Evolutionary conservation across 805 yeast species (phyloP).

Genomic region (Sugiyamaella valdiviana): DNA sequence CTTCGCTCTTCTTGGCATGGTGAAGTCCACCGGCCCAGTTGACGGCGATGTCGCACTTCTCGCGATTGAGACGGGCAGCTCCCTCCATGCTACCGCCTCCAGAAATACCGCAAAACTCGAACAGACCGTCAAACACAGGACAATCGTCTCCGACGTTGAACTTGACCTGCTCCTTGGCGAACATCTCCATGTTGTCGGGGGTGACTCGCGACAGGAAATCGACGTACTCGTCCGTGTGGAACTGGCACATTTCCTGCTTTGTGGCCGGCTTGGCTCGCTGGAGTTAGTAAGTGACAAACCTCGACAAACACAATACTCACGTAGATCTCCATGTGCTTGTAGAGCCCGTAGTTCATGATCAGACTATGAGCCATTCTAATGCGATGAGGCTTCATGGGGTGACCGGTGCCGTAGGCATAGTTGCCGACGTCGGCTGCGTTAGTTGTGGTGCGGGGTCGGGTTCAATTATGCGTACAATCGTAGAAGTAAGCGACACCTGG

Average conservation of each 20-base stretch:
- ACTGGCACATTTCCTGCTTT: constrained; percentile 95
- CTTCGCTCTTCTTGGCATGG: constrained; percentile 92
- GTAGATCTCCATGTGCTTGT: constrained; percentile 94
- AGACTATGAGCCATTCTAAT: constrained; percentile 97
- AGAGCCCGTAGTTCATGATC: constrained; percentile 93
- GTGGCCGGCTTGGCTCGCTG: constrained; percentile 93
- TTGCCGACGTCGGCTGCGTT: constrained; percentile 83
- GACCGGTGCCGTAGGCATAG: constrained; percentile 97
- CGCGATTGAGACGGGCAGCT: constrained; percentile 74
- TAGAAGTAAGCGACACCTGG: constrained; percentile 67
- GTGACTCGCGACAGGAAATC: constrained; percentile 86
- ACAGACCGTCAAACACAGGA: constrained; percentile 92
- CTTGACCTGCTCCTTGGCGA: constrained; percentile 79
- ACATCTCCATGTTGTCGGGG: constrained; percentile 84
- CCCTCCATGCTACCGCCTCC: constrained; percentile 91
- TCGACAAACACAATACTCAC: constrained; percentile 18
- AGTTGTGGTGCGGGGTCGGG: constrained; percentile 37
- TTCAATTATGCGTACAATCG: constrained; percentile 39
- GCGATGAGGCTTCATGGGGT: constrained; percentile 98
- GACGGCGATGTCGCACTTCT: constrained; percentile 87
- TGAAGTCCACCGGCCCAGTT: constrained; percentile 97
- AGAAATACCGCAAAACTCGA: constrained; percentile 79
- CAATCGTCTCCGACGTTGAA: constrained; percentile 97
- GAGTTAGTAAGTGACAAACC: background rate
- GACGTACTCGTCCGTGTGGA: constrained; percentile 95